A percentile compares a stretch with the other conserved stretches of the same genome.
These are phyloP conservation scores for Alternaria angustiovoidea DNA, from an alignment of 2,329 filamentous ascomycete genomes.

Conservation along the genomic window DNA sequence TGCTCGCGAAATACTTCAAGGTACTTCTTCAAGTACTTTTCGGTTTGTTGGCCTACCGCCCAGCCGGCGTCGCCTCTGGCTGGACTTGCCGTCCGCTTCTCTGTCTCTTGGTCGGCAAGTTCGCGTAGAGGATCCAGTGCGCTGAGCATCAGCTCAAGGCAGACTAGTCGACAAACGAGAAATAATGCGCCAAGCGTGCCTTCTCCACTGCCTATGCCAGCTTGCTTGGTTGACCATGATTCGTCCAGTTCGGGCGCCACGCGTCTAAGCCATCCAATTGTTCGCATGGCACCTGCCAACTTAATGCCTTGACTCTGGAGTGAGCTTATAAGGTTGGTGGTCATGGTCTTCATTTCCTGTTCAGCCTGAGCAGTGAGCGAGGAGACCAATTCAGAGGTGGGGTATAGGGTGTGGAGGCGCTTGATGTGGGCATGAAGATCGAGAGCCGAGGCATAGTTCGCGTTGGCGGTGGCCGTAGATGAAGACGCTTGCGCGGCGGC, in stretches of 20 bases:
- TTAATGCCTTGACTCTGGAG: constrained; percentile 82
- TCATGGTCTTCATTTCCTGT: constrained; percentile 86
- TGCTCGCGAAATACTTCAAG: constrained; percentile 98
- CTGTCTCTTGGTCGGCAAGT: constrained; percentile 85
- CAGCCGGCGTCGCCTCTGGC: constrained; percentile 58
- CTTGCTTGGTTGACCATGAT: constrained; percentile 40
- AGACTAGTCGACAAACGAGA: constrained; percentile 83
- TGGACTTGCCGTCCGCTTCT: constrained; percentile 49
- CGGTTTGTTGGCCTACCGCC: constrained; percentile 87
- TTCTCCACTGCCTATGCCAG: constrained; percentile 56
- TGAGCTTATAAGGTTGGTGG: constrained; percentile 79
- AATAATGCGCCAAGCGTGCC: constrained; percentile 83
- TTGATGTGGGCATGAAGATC: constrained; percentile 95
- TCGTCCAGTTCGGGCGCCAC: constrained; percentile 81
- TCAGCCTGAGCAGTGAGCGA: constrained; percentile 81
- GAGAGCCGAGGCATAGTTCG: constrained; percentile 86
- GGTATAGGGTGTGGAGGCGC: constrained; percentile 82
- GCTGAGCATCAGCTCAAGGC: constrained; percentile 78
- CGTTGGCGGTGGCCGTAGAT: constrained; percentile 53
- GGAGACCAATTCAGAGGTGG: constrained; percentile 76
- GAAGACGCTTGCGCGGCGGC: constrained; percentile 56
- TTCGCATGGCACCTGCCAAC: constrained; percentile 87
- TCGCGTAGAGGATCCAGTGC: constrained; percentile 86
- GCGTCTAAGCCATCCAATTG: constrained; percentile 87
- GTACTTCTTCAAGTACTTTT: constrained; percentile 92